Conservation (phyloP, 495 filamentous ascomycete species). For the Daldinia decipiens region DNA sequence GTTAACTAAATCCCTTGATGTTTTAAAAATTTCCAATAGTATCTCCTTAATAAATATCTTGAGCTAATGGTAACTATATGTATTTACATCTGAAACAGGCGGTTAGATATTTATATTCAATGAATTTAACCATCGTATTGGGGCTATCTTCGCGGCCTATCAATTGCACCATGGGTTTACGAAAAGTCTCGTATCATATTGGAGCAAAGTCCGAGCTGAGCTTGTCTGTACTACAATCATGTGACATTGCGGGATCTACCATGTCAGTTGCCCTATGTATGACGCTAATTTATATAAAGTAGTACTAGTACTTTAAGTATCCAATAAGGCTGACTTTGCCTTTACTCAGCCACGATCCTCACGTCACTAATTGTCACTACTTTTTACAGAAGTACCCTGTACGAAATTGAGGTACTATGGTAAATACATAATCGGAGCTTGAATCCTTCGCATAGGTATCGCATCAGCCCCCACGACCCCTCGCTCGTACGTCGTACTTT, state of each 20-base stretch:
- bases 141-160: background rate
- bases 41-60: background rate
- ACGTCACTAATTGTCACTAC: background rate
- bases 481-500: background rate
- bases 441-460: background rate
- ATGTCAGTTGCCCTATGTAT: background rate
- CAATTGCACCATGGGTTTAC: background rate
- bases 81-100: background rate
- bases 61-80: background rate
- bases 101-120: background rate
- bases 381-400: too few relatives aligned
- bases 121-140: background rate
- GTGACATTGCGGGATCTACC: too few relatives aligned
- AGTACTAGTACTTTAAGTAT: background rate
- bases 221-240: background rate
- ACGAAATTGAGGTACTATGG: too few relatives aligned
- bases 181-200: conserved; percentile 15
- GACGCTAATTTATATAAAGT: background rate
- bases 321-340: conserved; percentile 22
- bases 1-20: too few relatives aligned
- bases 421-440: background rate
- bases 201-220: background rate
- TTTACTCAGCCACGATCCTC: conserved; percentile 2
- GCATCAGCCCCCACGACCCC: background rate
- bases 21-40: too few relatives aligned